Evolutionary conservation across 2,329 filamentous ascomycete genomes (phyloP).

Genomic region (Fusarium buharicum): DNA sequence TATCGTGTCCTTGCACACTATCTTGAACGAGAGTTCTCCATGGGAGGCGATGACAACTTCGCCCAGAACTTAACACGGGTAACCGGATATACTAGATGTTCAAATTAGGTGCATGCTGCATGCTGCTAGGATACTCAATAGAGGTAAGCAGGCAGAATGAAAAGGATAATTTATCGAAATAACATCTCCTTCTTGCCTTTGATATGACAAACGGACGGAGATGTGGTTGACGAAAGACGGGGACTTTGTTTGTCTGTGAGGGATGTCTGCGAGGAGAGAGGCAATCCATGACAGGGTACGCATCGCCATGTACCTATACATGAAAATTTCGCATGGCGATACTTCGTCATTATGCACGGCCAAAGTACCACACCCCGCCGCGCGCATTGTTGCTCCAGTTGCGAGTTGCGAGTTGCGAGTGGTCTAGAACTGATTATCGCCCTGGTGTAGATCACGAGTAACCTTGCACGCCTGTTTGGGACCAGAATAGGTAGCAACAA

Average conservation of each 20-base stretch:
- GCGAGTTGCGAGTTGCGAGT: slow-evolving; percentile 28
- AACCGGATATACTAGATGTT: slow-evolving; percentile 9
- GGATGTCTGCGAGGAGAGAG: slow-evolving; percentile 23
- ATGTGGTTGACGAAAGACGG: not conserved
- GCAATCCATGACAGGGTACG: slow-evolving; percentile 43
- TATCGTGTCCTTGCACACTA: slow-evolving; percentile 36
- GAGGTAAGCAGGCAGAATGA: slow-evolving; percentile 3
- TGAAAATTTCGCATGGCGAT: slow-evolving; percentile 51
- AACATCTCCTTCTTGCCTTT: slow-evolving; percentile 15
- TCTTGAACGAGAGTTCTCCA: slow-evolving; percentile 22
- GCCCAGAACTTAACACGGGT: slow-evolving; percentile 10
- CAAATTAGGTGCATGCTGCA: slow-evolving; percentile 1
- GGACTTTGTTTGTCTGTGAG: slow-evolving; percentile 1
- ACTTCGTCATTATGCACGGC: slow-evolving; percentile 50
- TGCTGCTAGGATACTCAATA: slow-evolving; percentile 4
- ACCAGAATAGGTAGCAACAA: slow-evolving; percentile 7
- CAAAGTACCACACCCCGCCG: slow-evolving; percentile 48
- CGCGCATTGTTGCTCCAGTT: slow-evolving; percentile 30
- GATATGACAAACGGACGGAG: slow-evolving; percentile 16
- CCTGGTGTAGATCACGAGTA: slow-evolving; percentile 26
- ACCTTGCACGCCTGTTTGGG: not conserved
- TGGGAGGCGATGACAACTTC: slow-evolving; percentile 12
- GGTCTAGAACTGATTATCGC: slow-evolving; percentile 42
- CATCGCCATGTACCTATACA: slow-evolving; percentile 47
- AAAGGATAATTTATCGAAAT: slow-evolving; percentile 24